A percentile compares a stretch with the other conserved stretches of the same genome.
Evolutionary conservation across 2,329 filamentous ascomycete species (phyloP).

Genomic region (Byssothecium circinans): DNA sequence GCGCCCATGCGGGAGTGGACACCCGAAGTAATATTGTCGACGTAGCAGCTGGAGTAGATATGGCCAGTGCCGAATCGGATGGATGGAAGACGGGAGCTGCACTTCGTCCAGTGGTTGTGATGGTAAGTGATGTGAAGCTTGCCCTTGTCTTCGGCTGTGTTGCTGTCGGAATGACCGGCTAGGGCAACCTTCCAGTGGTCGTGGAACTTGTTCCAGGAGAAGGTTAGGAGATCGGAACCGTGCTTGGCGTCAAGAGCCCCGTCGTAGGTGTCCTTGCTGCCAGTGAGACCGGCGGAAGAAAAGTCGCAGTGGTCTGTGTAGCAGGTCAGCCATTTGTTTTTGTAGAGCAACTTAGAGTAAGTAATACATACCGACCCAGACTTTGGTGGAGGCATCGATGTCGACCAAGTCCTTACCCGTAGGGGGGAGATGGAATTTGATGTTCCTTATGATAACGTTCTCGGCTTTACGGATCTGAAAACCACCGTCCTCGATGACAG

Average conservation of each 20-base stretch:
- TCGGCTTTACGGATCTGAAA: slow-evolving; percentile 55
- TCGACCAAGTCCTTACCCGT: slow-evolving; percentile 62
- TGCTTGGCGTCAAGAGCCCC: slow-evolving; percentile 63
- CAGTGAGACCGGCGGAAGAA: slow-evolving; percentile 52
- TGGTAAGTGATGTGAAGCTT: slow-evolving; percentile 66
- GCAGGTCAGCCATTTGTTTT: too few relatives aligned
- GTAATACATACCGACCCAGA: slow-evolving; percentile 50
- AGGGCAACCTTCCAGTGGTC: slow-evolving; percentile 66
- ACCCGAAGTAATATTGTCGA: slow-evolving; percentile 41
- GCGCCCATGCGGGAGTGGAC: slow-evolving; percentile 49
- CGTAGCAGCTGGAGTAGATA: slow-evolving; percentile 56
- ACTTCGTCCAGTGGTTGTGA: slow-evolving; percentile 67
- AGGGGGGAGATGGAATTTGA: slow-evolving; percentile 61
- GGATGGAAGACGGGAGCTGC: slow-evolving; percentile 65
- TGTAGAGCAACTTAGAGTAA: too few relatives aligned
- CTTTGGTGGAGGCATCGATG: slow-evolving; percentile 59
- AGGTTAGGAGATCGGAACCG: slow-evolving; percentile 62
- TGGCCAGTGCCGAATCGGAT: slow-evolving; percentile 69
- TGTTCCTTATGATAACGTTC: slow-evolving; percentile 66
- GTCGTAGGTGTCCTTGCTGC: slow-evolving; percentile 37
- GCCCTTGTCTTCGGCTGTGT: slow-evolving; percentile 57
- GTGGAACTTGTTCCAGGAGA: slow-evolving; percentile 56
- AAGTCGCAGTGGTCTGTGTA: slow-evolving; percentile 63
- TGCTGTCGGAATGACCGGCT: slow-evolving; percentile 62
- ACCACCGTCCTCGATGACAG: slow-evolving; percentile 50